Base-by-base conservation (phyloP, 768 basidiomycete species). In the Leccinum truebloodii region DNA sequence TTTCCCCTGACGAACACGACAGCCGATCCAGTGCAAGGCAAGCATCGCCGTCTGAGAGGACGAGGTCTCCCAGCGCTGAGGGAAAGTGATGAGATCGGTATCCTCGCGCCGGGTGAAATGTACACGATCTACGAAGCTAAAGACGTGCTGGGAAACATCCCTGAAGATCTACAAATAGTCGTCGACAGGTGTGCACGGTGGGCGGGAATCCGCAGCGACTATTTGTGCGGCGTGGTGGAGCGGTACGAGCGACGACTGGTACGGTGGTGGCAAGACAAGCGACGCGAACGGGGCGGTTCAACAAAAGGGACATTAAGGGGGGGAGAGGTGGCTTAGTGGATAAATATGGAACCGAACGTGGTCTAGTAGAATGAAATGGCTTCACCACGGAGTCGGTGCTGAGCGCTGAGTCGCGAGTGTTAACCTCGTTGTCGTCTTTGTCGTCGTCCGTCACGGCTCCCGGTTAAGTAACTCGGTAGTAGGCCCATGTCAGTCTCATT, bases 41-140 rank as follows among this genome's bases (percentile, higher is more conserved):
- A 61, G 13, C 57, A 34, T 48, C 39, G 22, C 7, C 48, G 34
- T 35, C 58, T 37, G 46, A 55, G 50, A 52, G 63, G 53, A 24
- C 39, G 54, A n/a, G 53, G 62, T 24, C 56, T 65, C 32, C 18
- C 63, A 51, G 39, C 66, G 16, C 66, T 63, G 14, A 44, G 37
- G 35, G 39, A 37, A 46, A 62, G 59, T 20, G 59, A 51, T 16
- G 61, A 30, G 20, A 51, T 20, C 52, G 62, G 34, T 30, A 41
- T 60, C n/a, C 75, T 63, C 26, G 77, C 77, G 68, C 84, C 89
- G 4, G 92, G 89, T 2, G 82, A 84, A 61, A 73, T 74, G 54
- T 86, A 89, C 75, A 76, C 76, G 53, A 82, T 93, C 52, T 92
- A 86, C 76, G 79, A 85, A 35, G 76, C 80, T n/a, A 77, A 78